Conservation (phyloP, 148 eudicot species). For the Vaccinium macrocarpon region DNA sequence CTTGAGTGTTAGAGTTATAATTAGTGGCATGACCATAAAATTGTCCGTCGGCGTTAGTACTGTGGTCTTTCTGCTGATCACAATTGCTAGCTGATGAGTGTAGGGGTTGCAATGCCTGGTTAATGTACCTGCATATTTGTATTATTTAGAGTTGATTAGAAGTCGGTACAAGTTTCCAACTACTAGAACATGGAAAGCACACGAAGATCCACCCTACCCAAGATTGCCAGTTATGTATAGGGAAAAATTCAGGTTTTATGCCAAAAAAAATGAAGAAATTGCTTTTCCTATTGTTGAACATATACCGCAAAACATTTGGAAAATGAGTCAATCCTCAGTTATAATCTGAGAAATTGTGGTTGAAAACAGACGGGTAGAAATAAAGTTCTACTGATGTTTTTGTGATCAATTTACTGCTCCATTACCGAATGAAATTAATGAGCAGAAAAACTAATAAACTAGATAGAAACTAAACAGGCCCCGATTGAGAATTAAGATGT, state of each 20-base stretch:
- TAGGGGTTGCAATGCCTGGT: neutral
- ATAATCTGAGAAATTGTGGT: neutral
- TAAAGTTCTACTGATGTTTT: neutral
- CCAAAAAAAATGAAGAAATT: neutral
- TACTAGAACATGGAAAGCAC: neutral
- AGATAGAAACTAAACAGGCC: neutral
- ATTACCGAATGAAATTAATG: neutral
- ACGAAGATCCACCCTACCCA: neutral
- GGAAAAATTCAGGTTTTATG: neutral
- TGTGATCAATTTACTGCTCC: neutral
- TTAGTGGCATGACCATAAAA: neutral
- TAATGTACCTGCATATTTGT: slow-evolving; percentile 1
- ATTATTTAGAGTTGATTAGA: neutral
- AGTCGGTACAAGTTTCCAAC: neutral
- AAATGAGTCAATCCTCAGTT: neutral
- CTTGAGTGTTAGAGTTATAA: slow-evolving; percentile 11
- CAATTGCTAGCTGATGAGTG: neutral
- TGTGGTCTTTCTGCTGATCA: neutral
- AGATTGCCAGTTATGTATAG: neutral
- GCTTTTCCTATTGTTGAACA: neutral
- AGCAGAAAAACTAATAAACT: neutral
- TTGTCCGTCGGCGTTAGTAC: neutral
- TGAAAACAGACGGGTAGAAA: neutral
- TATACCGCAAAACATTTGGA: neutral
- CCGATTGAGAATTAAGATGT: neutral